phyloP scores from a whole-genome alignment of 2,329 filamentous ascomycete species.

The Monilinia aucupariae region DNA sequence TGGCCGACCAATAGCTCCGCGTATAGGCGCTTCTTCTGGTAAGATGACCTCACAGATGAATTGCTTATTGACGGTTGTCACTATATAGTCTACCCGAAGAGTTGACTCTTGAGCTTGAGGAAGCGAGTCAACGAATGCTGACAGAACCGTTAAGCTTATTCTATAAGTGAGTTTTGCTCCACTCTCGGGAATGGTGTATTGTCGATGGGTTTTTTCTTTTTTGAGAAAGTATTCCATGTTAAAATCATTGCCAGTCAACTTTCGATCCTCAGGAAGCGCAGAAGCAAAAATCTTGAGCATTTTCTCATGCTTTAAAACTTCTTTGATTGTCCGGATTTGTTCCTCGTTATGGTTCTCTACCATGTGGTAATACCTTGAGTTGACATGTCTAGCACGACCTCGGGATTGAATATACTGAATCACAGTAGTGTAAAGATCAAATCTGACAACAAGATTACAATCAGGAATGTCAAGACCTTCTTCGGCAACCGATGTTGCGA shows the following conservation, averaged over 20 bases:
- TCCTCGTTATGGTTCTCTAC: conserved; percentile 62
- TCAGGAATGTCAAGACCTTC: conserved; percentile 64
- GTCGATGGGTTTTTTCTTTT: conserved; percentile 38
- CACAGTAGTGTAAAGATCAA: conserved; percentile 82
- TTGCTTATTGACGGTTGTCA: conserved; percentile 49
- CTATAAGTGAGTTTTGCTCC: conserved; percentile 75
- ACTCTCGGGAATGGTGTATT: conserved; percentile 57
- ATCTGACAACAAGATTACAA: conserved; percentile 64
- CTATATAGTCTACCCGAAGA: conserved; percentile 53
- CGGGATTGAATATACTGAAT: conserved; percentile 95
- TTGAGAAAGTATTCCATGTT: conserved; percentile 51
- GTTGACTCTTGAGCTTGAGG: conserved; percentile 40
- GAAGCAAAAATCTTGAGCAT: conserved; percentile 72
- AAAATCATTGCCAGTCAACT: conserved; percentile 55
- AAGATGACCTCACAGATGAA: conserved; percentile 76
- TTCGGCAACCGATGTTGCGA: conserved; percentile 62
- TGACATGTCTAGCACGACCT: conserved; percentile 71
- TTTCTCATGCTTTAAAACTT: conserved; percentile 55
- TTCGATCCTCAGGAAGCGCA: conserved; percentile 66
- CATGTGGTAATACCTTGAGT: conserved; percentile 83
- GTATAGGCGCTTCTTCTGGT: conserved; percentile 68
- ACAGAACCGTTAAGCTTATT: conserved; percentile 65
- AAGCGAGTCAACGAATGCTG: conserved; percentile 67
- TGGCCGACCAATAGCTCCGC: conserved; percentile 56
- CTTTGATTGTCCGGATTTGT: conserved; percentile 52